Percentiles rank a stretch among this genome's conserved stretches.
Conservation (phyloP, 495 filamentous ascomycete species). For the Trypethelium eluteriae region DNA sequence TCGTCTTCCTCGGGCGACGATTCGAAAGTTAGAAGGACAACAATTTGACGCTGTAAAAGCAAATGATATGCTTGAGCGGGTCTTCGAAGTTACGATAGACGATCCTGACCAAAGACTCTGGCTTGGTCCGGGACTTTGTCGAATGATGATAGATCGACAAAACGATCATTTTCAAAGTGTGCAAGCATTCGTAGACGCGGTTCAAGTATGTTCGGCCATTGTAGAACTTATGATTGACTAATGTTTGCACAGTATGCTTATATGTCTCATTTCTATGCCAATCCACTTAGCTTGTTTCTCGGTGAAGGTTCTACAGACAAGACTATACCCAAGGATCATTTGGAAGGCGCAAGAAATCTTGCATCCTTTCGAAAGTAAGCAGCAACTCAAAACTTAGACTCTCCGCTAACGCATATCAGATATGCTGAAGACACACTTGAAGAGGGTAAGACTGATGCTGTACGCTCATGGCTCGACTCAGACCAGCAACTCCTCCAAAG, state of each 20-base stretch:
- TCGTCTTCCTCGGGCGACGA: conserved; percentile 66
- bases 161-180: conserved; percentile 79
- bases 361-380: conserved; percentile 65
- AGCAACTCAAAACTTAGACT: not conserved
- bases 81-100: conserved; percentile 63
- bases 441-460: conserved; percentile 34
- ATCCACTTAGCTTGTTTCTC: conserved; percentile 67
- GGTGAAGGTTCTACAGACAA: conserved; percentile 27
- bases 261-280: conserved; percentile 94
- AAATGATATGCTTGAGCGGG: conserved; percentile 64
- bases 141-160: conserved; percentile 64
- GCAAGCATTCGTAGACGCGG: conserved; percentile 65
- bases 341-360: conserved; percentile 68
- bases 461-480: conserved; percentile 46
- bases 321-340: conserved; percentile 49
- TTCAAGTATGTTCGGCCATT: conserved; percentile 54
- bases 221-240: not conserved
- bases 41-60: conserved; percentile 80
- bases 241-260: conserved; percentile 61
- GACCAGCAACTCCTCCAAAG: conserved; percentile 39
- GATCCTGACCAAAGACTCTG: conserved; percentile 49
- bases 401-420: not conserved
- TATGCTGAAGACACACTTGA: conserved; percentile 42
- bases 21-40: conserved; percentile 61
- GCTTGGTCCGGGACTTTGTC: conserved; percentile 60